Evolutionary conservation across 805 yeast species (phyloP), one percentile per base, ranked within the genome.

Genomic region (Metahyphopichia silvanorum): DNA sequence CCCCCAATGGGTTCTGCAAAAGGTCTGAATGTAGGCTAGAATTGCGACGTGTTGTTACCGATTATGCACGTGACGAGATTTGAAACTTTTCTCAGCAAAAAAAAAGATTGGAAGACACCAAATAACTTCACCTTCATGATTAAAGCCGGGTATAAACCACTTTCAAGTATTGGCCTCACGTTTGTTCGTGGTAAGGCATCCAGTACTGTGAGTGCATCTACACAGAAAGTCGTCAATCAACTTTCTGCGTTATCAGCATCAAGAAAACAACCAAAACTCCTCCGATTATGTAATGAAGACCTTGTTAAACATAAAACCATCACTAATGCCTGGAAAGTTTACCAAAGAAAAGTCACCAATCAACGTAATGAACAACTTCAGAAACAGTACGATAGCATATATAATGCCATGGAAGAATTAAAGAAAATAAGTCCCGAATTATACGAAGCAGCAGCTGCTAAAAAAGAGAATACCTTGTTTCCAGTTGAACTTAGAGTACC

Each of bases 401-500:
- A 69, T 29, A 71, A 67, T 23, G 96, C 98, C 3, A 79, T 86
- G 78, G 77, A 75, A 28, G 84, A 78, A 40, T 74, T 91, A 49
- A 60, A 76, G 45, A 35, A 46, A 4, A 51, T 72, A 6, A 69
- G 67, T 39, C 77, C 79, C 0, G 69, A 61, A 29, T 63, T 91
- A 32, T 88, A 68, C 46, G 72, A 68, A 33, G 66, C 66, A 20
- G 94, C 96, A 8, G 80, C 77, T 46, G 56, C 57, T 19, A 61
- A 66, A 31, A 82, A 82, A 44, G 57, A 57, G 27, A 69, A 69
- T 32, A 29, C 19, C 13, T 36, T 87, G 48, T 88, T 86, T 57
- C 91, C 95, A 4, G 62, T 85, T 47, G 96, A 91, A 51, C 55
- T 86, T 56, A 77, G 93, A 51, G 78, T 86, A 7, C 98, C 98